Evolutionary conservation across 306 rosid genomes (phyloP).

Genomic region (Senna siamea): DNA sequence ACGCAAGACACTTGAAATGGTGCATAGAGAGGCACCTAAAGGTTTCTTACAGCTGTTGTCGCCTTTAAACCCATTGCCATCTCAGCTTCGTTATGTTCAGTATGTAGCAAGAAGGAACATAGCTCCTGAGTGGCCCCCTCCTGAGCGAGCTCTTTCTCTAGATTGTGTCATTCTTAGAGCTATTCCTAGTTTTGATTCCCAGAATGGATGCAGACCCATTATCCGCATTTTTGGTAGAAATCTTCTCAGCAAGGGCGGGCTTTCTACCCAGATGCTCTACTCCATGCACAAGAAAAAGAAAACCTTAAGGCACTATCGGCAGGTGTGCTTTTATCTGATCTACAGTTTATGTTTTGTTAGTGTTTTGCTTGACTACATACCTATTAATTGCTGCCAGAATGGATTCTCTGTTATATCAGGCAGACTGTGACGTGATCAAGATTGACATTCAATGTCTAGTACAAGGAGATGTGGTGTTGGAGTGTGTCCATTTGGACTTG

Average conservation of each 20-base stretch:
- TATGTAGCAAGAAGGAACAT: conserved; percentile 92
- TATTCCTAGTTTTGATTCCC: conserved; percentile 81
- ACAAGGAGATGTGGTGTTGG: conserved; percentile 99
- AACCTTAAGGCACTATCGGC: conserved; percentile 70
- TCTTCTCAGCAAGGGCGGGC: conserved; percentile 80
- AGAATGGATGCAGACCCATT: conserved; percentile 84
- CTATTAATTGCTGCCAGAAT: conserved; percentile 36
- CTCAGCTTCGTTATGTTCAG: conserved; percentile 93
- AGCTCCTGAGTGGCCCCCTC: conserved; percentile 90
- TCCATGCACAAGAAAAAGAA: conserved; percentile 88
- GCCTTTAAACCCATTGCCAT: conserved; percentile 87
- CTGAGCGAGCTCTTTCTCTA: conserved; percentile 86
- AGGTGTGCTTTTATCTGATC: conserved; percentile 47
- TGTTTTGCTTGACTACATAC: conserved; percentile 11
- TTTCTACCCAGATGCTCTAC: conserved; percentile 84
- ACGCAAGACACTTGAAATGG: conserved; percentile 82
- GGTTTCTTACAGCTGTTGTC: conserved; percentile 85
- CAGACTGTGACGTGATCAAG: conserved; percentile 94
- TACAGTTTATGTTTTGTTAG: conserved; percentile 12
- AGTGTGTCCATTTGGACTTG: conserved; percentile 90
- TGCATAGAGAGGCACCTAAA: conserved; percentile 92
- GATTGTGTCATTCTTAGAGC: conserved; percentile 91
- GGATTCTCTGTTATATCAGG: conserved; percentile 61
- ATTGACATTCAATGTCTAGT: conserved; percentile 93
- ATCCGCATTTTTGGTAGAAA: conserved; percentile 91